Percentiles rank a stretch among this genome's conserved stretches.
Evolutionary conservation across 192 early-diverging fungal species (phyloP).

Genomic region (Chytriomyces confervae): DNA sequence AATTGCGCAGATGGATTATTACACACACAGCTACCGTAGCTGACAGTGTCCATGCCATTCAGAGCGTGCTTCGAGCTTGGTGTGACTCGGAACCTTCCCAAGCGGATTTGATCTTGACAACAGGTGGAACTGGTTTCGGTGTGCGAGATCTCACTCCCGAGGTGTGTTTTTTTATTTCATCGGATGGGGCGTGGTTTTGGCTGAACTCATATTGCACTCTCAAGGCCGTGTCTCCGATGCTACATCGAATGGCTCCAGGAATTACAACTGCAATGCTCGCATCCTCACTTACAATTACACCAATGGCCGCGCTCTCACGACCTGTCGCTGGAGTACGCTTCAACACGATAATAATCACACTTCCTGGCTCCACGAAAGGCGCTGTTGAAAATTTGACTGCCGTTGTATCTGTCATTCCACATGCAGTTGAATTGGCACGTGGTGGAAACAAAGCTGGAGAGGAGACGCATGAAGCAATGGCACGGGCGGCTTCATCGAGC

Average conservation of each 20-base stretch:
- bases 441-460: slow-evolving; percentile 62
- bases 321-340: slow-evolving; percentile 54
- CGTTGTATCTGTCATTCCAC: slow-evolving; percentile 74
- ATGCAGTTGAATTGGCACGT: slow-evolving; percentile 75
- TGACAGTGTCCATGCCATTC: slow-evolving; percentile 41
- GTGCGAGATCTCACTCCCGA: slow-evolving; percentile 87
- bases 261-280: slow-evolving; percentile 79
- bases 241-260: slow-evolving; percentile 74
- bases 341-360: slow-evolving; percentile 75
- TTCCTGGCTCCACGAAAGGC: slow-evolving; percentile 91
- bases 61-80: slow-evolving; percentile 19
- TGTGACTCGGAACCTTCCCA: slow-evolving; percentile 9
- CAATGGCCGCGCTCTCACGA: slow-evolving; percentile 87
- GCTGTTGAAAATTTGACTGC: slow-evolving; percentile 82
- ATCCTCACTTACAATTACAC: slow-evolving; percentile 79
- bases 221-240: slow-evolving; percentile 75
- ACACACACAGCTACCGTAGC: slow-evolving; percentile 23
- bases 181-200: not conserved
- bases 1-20: slow-evolving; percentile 34
- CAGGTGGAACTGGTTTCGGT: slow-evolving; percentile 94
- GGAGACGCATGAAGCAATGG: slow-evolving; percentile 59
- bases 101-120: slow-evolving; percentile 74
- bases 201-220: not conserved
- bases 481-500: slow-evolving; percentile 44
- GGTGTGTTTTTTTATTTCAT: slow-evolving; percentile 47